A percentile compares a stretch with the other conserved stretches of the same genome.
Conservation (phyloP, 768 basidiomycete genomes). For the Russula sp. region DNA sequence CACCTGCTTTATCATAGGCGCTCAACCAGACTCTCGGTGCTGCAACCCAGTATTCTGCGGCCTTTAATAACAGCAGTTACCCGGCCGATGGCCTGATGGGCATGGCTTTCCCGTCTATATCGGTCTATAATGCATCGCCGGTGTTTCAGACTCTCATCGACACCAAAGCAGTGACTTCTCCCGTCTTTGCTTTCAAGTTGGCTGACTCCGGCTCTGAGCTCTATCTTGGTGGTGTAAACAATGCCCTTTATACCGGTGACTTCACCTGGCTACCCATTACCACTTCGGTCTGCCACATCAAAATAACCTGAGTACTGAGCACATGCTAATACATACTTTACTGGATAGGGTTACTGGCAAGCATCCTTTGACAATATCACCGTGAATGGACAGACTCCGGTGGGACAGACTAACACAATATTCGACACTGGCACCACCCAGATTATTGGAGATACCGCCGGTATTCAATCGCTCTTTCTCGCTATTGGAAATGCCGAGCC, state of each 20-base stretch:
- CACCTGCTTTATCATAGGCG: constrained; percentile 12
- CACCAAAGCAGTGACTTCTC: constrained; percentile 28
- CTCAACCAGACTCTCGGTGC: constrained; percentile 38
- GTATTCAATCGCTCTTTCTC: constrained; percentile 14
- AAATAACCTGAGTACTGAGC: not conserved
- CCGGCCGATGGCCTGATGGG: constrained; percentile 38
- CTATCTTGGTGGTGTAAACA: constrained; percentile 8
- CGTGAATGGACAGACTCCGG: not conserved
- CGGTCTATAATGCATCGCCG: constrained; percentile 22
- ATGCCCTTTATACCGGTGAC: not conserved
- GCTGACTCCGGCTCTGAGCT: constrained; percentile 26
- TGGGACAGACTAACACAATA: constrained; percentile 5
- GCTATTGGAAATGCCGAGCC: not conserved
- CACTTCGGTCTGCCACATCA: not conserved
- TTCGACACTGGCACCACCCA: constrained; percentile 24
- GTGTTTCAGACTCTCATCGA: constrained; percentile 37
- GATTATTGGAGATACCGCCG: constrained; percentile 18
- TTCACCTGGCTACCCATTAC: constrained; percentile 7
- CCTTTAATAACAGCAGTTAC: constrained; percentile 27
- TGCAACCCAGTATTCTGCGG: constrained; percentile 35
- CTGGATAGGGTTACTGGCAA: constrained; percentile 22
- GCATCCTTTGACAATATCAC: constrained; percentile 10
- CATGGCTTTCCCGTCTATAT: constrained; percentile 30
- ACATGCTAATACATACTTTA: not conserved
- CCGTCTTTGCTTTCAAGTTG: constrained; percentile 45